These are phyloP conservation scores for Penicillium sp. DNA, from an alignment of 2,329 filamentous ascomycete species.

Conservation along the genomic window DNA sequence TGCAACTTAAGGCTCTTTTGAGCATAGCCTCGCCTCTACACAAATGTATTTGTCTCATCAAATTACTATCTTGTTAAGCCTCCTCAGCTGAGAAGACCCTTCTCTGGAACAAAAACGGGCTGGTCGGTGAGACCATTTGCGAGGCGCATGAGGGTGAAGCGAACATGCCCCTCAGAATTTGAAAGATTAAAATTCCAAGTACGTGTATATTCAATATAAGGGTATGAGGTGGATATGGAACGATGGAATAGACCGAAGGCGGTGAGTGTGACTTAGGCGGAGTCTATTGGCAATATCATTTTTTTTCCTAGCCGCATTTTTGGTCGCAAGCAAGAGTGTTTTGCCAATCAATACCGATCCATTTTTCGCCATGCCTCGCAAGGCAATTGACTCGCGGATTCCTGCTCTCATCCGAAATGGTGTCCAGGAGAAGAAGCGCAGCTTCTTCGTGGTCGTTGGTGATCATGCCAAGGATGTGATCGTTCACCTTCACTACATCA, in stretches of 20 bases:
- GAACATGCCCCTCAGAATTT: too few species aligned
- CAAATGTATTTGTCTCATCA: too few species aligned
- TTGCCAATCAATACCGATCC: slow-evolving; percentile 10
- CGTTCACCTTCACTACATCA: slow-evolving; percentile 90
- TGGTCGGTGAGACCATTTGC: too few species aligned
- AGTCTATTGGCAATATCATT: slow-evolving; percentile 31
- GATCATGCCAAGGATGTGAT: slow-evolving; percentile 96
- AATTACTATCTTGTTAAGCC: too few species aligned
- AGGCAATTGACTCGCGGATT: slow-evolving; percentile 80
- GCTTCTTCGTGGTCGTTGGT: slow-evolving; percentile 96
- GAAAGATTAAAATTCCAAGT: too few species aligned
- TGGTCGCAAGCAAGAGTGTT: slow-evolving; percentile 8
- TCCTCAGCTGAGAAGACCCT: too few species aligned
- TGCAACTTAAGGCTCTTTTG: too few species aligned
- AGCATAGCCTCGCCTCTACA: too few species aligned
- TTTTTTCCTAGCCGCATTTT: slow-evolving; percentile 24
- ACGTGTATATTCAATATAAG: too few species aligned
- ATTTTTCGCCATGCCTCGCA: slow-evolving; percentile 41
- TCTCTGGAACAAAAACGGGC: too few species aligned
- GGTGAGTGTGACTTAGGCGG: slow-evolving; percentile 29
- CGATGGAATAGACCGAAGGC: slow-evolving; percentile 8
- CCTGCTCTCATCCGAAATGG: slow-evolving; percentile 89
- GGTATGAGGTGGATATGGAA: too few species aligned
- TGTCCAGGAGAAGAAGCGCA: slow-evolving; percentile 91
- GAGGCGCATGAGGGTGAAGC: too few species aligned